Evolutionary conservation across 2,329 filamentous ascomycete species (phyloP).

Genomic region (Chalaropsis ovoidea): DNA sequence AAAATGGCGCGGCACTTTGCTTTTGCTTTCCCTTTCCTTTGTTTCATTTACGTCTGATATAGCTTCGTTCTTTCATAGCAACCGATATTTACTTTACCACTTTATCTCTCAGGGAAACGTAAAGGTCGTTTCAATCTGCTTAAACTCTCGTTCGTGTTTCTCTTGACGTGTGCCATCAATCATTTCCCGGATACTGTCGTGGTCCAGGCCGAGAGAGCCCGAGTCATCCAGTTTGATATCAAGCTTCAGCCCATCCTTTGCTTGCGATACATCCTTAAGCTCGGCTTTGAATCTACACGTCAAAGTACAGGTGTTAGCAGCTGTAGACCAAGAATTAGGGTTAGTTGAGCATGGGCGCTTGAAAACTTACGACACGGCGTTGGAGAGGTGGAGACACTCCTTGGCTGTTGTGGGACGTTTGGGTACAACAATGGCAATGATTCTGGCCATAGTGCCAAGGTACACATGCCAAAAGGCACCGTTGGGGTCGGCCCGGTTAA

Average conservation of each 20-base stretch:
- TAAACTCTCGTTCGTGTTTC: background rate
- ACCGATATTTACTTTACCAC: background rate
- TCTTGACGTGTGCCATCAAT: background rate
- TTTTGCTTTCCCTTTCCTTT: background rate
- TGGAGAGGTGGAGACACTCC: conserved; percentile 29
- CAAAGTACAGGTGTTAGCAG: background rate
- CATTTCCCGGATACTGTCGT: conserved; percentile 31
- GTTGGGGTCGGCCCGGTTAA: conserved; percentile 33
- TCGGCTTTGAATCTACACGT: background rate
- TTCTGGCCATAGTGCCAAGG: conserved; percentile 39
- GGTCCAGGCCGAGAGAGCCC: conserved; percentile 23
- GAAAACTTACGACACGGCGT: conserved; percentile 35
- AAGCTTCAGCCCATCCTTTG: background rate
- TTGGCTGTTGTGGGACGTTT: conserved; percentile 34
- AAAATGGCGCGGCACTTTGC: background rate
- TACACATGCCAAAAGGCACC: conserved; percentile 46
- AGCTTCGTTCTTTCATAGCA: background rate
- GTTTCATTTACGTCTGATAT: background rate
- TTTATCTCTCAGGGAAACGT: background rate
- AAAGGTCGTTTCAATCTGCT: background rate
- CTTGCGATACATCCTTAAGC: background rate
- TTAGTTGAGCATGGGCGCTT: background rate
- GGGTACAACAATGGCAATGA: conserved; percentile 38
- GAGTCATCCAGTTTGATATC: background rate
- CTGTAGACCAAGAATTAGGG: no score